Conservation (phyloP, 371 early-diverging fungal genomes). For the Nematocida sp. region DNA sequence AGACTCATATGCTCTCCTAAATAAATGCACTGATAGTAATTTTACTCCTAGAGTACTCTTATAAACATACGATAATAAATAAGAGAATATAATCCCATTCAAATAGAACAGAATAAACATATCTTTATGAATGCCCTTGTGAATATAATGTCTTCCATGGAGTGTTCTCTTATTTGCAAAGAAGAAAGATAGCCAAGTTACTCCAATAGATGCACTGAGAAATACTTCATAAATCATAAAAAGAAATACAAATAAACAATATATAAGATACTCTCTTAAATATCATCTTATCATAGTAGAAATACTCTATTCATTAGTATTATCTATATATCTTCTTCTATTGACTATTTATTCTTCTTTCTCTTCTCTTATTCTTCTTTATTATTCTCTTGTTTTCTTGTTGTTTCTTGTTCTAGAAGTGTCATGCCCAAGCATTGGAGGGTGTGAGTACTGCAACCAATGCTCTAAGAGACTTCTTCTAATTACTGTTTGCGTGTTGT, state of each 20-base stretch:
- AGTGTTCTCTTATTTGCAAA: neutral
- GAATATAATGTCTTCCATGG: neutral
- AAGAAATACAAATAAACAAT: constrained; percentile 10
- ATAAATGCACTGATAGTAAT: constrained; percentile 7
- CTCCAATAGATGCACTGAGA: neutral
- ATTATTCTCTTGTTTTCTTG: too few relatives aligned
- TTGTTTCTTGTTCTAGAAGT: too few relatives aligned
- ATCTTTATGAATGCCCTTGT: constrained; percentile 28
- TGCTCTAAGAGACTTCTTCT: too few relatives aligned
- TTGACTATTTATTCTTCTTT: neutral
- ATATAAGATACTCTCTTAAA: neutral
- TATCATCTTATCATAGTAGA: neutral
- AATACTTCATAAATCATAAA: constrained; percentile 27
- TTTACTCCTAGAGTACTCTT: neutral
- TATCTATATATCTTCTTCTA: neutral
- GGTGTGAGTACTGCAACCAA: too few relatives aligned
- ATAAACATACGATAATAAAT: neutral
- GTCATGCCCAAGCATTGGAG: too few relatives aligned
- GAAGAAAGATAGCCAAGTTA: neutral
- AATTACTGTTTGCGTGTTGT: too few relatives aligned
- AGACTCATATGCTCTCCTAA: constrained; percentile 31
- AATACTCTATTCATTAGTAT: neutral
- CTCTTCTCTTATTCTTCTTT: too few relatives aligned
- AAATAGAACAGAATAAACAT: constrained; percentile 38
- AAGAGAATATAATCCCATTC: constrained; percentile 1